Evolutionary conservation across 1,284 basidiomycete species (phyloP).

Genomic region (Irpex lacteus): DNA sequence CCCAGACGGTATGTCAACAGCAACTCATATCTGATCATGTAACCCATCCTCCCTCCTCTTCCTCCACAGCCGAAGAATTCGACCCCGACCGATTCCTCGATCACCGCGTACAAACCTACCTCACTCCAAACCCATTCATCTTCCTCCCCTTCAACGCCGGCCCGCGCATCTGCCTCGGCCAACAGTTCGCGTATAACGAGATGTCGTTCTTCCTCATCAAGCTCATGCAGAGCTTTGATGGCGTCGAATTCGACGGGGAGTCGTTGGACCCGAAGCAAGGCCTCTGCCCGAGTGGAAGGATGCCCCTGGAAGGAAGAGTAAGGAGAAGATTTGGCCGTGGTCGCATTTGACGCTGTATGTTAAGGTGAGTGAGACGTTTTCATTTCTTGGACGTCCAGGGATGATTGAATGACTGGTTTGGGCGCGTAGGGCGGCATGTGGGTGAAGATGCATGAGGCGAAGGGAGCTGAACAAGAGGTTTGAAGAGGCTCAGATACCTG

Average conservation of each 20-base stretch:
- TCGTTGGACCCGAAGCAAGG: slow-evolving; percentile 31
- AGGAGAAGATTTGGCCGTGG: slow-evolving; percentile 35
- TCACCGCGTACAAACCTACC: slow-evolving; percentile 45
- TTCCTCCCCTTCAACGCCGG: slow-evolving; percentile 63
- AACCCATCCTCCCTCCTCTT: neutral
- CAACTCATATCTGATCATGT: neutral
- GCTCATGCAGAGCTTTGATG: slow-evolving; percentile 34
- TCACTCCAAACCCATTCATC: slow-evolving; percentile 55
- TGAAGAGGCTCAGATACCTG: neutral
- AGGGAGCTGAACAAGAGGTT: neutral
- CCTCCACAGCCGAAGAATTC: slow-evolving; percentile 42
- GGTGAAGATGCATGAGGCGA: slow-evolving; percentile 25
- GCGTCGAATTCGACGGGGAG: slow-evolving; percentile 28
- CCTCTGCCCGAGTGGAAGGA: slow-evolving; percentile 33
- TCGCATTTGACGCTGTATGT: slow-evolving; percentile 38
- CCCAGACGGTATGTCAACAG: slow-evolving; percentile 17
- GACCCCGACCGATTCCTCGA: slow-evolving; percentile 63
- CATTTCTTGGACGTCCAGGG: no score
- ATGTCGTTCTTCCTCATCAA: slow-evolving; percentile 40
- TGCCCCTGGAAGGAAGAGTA: slow-evolving; percentile 31
- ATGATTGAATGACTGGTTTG: no score
- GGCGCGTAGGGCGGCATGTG: slow-evolving; percentile 30
- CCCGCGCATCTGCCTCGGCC: slow-evolving; percentile 57
- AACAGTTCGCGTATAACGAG: slow-evolving; percentile 49
- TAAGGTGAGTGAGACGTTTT: slow-evolving; percentile 29